phyloP scores from a whole-genome alignment of 257 asterid genomes.

The Catharanthus roseus region DNA sequence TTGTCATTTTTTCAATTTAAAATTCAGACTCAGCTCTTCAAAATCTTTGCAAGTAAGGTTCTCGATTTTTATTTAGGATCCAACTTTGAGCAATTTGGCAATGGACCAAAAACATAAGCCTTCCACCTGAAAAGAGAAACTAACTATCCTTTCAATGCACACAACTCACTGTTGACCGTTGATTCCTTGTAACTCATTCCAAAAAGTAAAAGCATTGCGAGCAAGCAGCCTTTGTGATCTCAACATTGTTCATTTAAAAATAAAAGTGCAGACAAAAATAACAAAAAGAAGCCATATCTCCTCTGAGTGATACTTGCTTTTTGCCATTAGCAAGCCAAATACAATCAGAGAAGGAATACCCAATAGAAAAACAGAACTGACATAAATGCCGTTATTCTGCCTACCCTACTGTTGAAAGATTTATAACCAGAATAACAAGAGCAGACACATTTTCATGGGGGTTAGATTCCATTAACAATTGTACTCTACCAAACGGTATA shows the following conservation, averaged over 20 bases:
- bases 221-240: background rate
- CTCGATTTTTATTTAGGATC: background rate
- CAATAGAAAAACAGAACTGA: background rate
- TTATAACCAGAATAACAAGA: background rate
- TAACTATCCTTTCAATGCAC: background rate
- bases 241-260: background rate
- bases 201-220: background rate
- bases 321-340: background rate
- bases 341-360: background rate
- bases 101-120: background rate
- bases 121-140: background rate
- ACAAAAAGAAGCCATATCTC: background rate
- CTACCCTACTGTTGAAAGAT: background rate
- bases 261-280: background rate
- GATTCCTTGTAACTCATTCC: background rate
- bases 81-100: background rate
- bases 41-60: background rate
- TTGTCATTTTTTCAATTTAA: background rate
- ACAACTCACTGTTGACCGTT: background rate
- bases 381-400: background rate
- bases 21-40: background rate
- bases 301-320: background rate
- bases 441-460: background rate
- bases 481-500: background rate
- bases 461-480: background rate